Conservation (phyloP, 2,329 filamentous ascomycete species). For the Celoporthe dispersa region DNA sequence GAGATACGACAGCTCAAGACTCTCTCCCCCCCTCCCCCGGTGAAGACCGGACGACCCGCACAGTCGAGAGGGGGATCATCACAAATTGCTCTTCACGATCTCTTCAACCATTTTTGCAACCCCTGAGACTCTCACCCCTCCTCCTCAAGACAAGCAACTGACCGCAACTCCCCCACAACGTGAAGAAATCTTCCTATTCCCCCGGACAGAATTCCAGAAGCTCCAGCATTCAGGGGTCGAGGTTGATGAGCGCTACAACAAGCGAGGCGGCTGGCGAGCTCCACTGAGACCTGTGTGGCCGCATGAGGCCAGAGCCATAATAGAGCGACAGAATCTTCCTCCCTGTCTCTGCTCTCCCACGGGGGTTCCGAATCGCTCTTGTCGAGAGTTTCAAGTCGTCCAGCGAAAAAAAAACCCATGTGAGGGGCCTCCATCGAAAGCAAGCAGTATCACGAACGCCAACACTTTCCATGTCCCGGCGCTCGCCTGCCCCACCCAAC, state of each 20-base stretch:
- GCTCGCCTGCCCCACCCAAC: slow-evolving; percentile 4
- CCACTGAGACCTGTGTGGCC: slow-evolving; percentile 24
- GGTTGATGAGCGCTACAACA: slow-evolving; percentile 17
- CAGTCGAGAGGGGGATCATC: slow-evolving; percentile 16
- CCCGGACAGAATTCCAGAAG: slow-evolving; percentile 5
- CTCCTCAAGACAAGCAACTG: slow-evolving; percentile 8
- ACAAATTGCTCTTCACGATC: slow-evolving; percentile 18
- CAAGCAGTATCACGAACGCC: not conserved
- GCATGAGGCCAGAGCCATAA: slow-evolving; percentile 22
- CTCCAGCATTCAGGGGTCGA: slow-evolving; percentile 25
- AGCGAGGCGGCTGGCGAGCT: slow-evolving; percentile 16
- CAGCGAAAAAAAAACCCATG: not conserved
- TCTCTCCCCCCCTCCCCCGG: not conserved
- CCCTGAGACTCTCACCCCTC: not conserved
- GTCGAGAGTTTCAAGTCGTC: not conserved
- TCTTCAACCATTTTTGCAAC: slow-evolving; percentile 5
- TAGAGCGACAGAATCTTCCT: slow-evolving; percentile 17
- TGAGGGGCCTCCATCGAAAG: not conserved
- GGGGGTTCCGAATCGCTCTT: not conserved
- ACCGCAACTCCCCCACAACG: slow-evolving; percentile 24
- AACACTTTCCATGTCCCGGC: not conserved
- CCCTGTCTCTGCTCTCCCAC: slow-evolving; percentile 1
- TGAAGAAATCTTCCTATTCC: slow-evolving; percentile 6
- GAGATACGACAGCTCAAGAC: slow-evolving; percentile 13
- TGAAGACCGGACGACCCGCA: slow-evolving; percentile 28